These are phyloP conservation scores for Liriodendron chinense DNA, from an alignment of 164 flowering plant species.

Conservation along the genomic window DNA sequence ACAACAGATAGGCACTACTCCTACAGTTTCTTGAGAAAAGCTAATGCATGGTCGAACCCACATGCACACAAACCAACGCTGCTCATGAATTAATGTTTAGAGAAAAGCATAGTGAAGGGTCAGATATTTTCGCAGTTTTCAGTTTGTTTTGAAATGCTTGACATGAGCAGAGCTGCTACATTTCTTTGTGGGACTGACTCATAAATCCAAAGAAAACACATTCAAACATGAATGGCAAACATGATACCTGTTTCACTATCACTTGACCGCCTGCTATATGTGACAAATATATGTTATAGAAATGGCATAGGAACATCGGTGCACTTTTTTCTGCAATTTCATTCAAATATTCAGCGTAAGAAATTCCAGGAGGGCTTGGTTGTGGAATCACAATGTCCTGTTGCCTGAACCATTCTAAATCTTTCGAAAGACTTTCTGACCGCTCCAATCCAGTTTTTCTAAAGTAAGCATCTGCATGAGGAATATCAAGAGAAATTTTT, in stretches of 20 bases:
- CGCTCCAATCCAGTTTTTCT: slow-evolving; percentile 86
- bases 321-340: slow-evolving; percentile 69
- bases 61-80: not conserved
- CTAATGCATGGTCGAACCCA: not conserved
- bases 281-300: slow-evolving; percentile 86
- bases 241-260: slow-evolving; percentile 70
- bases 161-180: not conserved
- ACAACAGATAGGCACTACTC: not conserved
- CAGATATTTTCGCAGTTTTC: not conserved
- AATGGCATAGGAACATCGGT: slow-evolving; percentile 72
- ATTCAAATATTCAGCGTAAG: slow-evolving; percentile 69
- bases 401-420: slow-evolving; percentile 64
- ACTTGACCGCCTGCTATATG: slow-evolving; percentile 92
- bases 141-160: not conserved
- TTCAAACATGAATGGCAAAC: not conserved
- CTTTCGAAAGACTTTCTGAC: slow-evolving; percentile 49
- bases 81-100: not conserved
- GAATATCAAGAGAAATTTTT: not conserved
- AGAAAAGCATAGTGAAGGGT: not conserved
- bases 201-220: not conserved
- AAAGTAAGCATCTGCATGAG: slow-evolving; percentile 68
- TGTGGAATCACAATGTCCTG: slow-evolving; percentile 57
- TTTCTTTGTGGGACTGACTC: not conserved
- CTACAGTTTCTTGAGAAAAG: not conserved
- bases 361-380: slow-evolving; percentile 59